Percentiles rank a stretch among this genome's conserved stretches.
Evolutionary conservation across 495 filamentous ascomycete genomes (phyloP).

Genomic region (Tuber indicum): DNA sequence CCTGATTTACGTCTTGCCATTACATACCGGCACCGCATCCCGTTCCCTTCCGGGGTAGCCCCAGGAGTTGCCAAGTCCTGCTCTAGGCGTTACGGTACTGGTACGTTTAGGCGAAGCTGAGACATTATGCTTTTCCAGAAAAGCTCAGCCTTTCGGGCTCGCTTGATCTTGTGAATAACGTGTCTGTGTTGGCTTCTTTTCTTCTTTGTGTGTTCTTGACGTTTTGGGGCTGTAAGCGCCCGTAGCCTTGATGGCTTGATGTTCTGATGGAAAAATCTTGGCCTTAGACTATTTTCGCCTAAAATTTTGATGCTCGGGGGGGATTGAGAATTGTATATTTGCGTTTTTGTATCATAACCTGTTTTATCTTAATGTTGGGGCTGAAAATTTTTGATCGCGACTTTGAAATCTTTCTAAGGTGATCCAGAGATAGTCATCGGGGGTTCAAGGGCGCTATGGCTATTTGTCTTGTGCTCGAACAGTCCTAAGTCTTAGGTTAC

Average conservation of each 20-base stretch:
- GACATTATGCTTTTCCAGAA: not conserved
- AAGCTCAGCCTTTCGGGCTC: not conserved
- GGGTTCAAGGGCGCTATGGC: no score
- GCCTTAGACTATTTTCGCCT: not conserved
- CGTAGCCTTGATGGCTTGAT: not conserved
- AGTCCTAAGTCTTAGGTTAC: no score
- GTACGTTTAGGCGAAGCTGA: not conserved
- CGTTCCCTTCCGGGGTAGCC: not conserved
- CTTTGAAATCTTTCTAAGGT: not conserved
- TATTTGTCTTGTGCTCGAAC: no score
- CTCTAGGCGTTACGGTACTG: no score
- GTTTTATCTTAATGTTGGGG: no score
- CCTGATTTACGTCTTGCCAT: not conserved
- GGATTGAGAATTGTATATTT: not conserved
- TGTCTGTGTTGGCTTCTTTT: not conserved
- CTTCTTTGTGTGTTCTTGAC: not conserved
- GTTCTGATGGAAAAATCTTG: not conserved
- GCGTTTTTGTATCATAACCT: not conserved
- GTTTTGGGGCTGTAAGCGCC: not conserved
- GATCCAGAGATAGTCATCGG: not conserved
- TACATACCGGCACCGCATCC: not conserved
- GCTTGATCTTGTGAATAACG: not conserved
- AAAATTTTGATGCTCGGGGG: not conserved
- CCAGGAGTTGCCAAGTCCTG: not conserved
- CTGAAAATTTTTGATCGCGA: not conserved